Base-by-base conservation (phyloP, 352 stramenopile genomes). In the Globisporangium iwayamae region DNA sequence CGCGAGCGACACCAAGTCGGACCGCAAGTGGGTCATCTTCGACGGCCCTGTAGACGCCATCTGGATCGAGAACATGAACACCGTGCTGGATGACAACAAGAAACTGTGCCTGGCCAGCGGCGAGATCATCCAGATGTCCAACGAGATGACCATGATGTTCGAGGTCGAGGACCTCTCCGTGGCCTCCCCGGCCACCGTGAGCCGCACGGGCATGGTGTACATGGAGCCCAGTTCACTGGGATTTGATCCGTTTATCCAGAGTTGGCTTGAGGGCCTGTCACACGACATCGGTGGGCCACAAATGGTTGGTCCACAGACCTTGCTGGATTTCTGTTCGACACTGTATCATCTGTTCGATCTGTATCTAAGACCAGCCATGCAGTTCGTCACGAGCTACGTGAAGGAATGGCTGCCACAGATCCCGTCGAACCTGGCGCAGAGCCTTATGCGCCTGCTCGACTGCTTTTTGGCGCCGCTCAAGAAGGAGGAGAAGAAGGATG, bases 1-100 rank as follows among this genome's bases (percentile, higher is more conserved):
- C 25, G 88, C 90, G 25, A 96, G 89, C n/a, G 83, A 96, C 50
- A 87, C 87, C 14, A 95, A 80, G 14, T 60, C 83, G 0, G 89
- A 96, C 66, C 81, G 93, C 20, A 98, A 98, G 74, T 98, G 94
- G 94, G 83, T 98, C 13, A 87, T 98, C 32, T 98, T 98, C 51
- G 95, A 98, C 56, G 95, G 95, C 0, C 95, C 95, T 3, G 96
- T 98, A 2, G 95, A 98, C 65, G 92, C 95, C 6, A 96, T 98
- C 56, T 98, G 95, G 95, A 98, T 98, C 71, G 95, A 98, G 72
- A 98, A 98, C 73, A 98, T 98, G 94, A 98, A 98, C 66, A 98
- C 95, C 0, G 95, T 98, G 11, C 78, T 98, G 48, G 94, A 98
- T 63, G 94, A 98, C 74, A 98, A 98, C 78, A 98, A 98, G 70